phyloP scores from a whole-genome alignment of 352 stramenopile species.

The Thraustochytrium sp. region DNA sequence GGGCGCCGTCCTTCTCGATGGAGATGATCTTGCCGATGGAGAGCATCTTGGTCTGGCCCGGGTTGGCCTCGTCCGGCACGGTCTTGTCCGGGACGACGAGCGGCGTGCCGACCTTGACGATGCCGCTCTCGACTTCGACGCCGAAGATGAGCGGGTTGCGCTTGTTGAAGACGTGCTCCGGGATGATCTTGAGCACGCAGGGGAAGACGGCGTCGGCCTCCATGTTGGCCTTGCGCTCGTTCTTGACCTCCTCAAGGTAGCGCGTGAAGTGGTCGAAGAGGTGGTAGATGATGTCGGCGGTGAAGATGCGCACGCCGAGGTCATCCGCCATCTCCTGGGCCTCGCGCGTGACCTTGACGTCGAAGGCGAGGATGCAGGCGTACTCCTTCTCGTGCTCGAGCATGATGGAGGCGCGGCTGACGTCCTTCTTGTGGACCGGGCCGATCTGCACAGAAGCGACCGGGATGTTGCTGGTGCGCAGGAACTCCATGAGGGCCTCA shows the following conservation, averaged over 20 bases:
- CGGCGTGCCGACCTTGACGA: conserved; percentile 94
- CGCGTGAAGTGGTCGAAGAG: conserved; percentile 97
- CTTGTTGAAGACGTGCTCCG: conserved; percentile 97
- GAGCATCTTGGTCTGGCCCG: conserved; percentile 65
- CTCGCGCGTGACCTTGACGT: conserved; percentile 93
- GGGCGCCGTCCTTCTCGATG: conserved; percentile 92
- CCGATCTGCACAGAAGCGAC: conserved; percentile 85
- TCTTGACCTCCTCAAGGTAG: conserved; percentile 69
- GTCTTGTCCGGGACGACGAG: conserved; percentile 57
- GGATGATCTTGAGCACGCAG: conserved; percentile 92
- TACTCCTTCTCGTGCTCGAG: conserved; percentile 94
- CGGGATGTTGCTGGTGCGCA: conserved; percentile 77
- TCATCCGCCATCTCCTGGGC: conserved; percentile 67
- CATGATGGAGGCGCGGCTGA: conserved; percentile 96
- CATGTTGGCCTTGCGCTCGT: conserved; percentile 66
- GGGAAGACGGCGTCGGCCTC: conserved; percentile 79
- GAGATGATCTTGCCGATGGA: conserved; percentile 87
- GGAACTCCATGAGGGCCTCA: conserved; percentile 95
- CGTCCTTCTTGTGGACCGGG: conserved; percentile 96
- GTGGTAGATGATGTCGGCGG: conserved; percentile 99
- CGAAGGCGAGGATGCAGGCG: conserved; percentile 88
- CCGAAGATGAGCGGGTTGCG: conserved; percentile 99
- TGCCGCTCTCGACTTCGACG: conserved; percentile 92
- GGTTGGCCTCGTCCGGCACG: conserved; percentile 62
- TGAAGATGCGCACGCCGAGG: conserved; percentile 92